These are phyloP conservation scores for Carallia pectinifolia DNA, from an alignment of 345 rosid species.

Conservation along the genomic window DNA sequence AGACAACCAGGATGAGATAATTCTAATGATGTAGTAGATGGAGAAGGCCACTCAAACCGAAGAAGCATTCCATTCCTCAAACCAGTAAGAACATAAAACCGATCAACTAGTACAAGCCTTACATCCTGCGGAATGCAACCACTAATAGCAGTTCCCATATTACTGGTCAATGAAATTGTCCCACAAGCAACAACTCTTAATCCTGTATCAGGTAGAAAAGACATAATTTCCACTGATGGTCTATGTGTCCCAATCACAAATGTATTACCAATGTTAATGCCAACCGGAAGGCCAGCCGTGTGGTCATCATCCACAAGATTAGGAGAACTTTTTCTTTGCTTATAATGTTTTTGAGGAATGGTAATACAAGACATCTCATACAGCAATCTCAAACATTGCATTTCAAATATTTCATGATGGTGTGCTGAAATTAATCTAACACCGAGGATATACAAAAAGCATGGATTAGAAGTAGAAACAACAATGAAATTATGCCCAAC, in stretches of 20 bases:
- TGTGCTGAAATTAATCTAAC: slow-evolving; percentile 53
- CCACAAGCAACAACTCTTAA: slow-evolving; percentile 79
- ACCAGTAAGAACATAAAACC: slow-evolving; percentile 75
- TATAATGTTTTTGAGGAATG: slow-evolving; percentile 60
- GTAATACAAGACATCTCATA: slow-evolving; percentile 90
- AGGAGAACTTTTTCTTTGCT: slow-evolving; percentile 35
- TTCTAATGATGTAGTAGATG: slow-evolving; percentile 34
- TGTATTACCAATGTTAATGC: slow-evolving; percentile 54
- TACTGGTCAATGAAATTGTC: slow-evolving; percentile 55
- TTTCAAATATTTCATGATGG: slow-evolving; percentile 65
- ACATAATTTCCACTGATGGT: slow-evolving; percentile 92
- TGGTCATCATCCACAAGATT: slow-evolving; percentile 26
- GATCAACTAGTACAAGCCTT: slow-evolving; percentile 87
- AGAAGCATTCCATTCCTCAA: slow-evolving; percentile 99
- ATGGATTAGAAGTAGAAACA: slow-evolving; percentile 93
- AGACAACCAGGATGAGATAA: slow-evolving; percentile 18
- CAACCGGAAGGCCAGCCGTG: slow-evolving; percentile 51
- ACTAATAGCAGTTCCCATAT: slow-evolving; percentile 68
- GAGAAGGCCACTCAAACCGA: slow-evolving; percentile 87
- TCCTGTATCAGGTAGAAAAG: slow-evolving; percentile 61
- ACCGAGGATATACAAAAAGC: slow-evolving; percentile 74
- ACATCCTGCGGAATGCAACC: slow-evolving; percentile 97
- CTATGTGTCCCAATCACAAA: slow-evolving; percentile 92
- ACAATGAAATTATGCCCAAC: slow-evolving; percentile 69
- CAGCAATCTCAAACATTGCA: slow-evolving; percentile 71